Conservation (phyloP, 192 early-diverging fungal genomes). For the Linnemannia zychae region DNA sequence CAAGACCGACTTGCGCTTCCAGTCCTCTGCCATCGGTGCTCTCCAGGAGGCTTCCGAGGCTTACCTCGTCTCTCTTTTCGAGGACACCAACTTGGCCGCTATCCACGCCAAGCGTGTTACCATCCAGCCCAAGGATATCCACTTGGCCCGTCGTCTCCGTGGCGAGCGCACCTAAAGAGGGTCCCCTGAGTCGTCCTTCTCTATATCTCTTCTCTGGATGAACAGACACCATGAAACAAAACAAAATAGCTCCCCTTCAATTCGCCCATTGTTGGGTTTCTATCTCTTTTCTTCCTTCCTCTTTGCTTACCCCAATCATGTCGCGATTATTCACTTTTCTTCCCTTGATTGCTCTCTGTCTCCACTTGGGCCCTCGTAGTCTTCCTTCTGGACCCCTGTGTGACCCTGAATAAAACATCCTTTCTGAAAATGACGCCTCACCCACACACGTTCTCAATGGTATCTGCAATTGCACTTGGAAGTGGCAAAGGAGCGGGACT, state of each 20-base stretch:
- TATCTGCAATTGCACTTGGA: neutral
- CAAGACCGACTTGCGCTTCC: constrained; percentile 99
- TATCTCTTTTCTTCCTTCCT: neutral
- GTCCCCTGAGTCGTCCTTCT: neutral
- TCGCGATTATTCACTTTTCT: neutral
- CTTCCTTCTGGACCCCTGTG: neutral
- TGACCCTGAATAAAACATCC: neutral
- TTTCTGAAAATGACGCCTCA: neutral
- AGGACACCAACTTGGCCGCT: constrained; percentile 99
- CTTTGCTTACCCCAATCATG: neutral
- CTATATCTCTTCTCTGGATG: constrained; percentile 56
- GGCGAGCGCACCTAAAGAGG: constrained; percentile 84
- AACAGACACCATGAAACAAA: constrained; percentile 93
- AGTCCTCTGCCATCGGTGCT: constrained; percentile 98
- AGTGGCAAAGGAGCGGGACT: neutral
- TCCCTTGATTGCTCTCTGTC: neutral
- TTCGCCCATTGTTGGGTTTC: neutral
- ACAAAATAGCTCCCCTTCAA: constrained; percentile 81
- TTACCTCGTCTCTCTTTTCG: constrained; percentile 90
- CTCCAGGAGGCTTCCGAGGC: constrained; percentile 99
- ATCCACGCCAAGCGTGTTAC: constrained; percentile 99
- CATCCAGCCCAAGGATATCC: constrained; percentile 99
- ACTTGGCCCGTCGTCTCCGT: constrained; percentile 96
- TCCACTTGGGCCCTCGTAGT: neutral
- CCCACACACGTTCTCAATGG: neutral